A percentile compares a stretch with the other conserved stretches of the same genome.
Conservation (phyloP, 2,329 filamentous ascomycete genomes). For the Pseudogymnoascus sp. region DNA sequence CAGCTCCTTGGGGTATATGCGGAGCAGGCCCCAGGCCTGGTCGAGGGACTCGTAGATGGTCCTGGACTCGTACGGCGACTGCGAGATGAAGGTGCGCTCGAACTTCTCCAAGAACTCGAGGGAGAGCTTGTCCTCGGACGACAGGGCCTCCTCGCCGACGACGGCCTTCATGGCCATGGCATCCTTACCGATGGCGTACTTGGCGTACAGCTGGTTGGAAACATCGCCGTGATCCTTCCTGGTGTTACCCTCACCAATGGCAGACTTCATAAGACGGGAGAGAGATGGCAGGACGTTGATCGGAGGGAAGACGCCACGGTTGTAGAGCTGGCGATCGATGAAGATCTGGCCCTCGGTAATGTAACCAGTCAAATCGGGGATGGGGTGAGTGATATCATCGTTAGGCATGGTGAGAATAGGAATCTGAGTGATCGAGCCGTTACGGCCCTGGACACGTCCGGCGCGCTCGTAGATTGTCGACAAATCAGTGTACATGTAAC, state of each 20-base stretch:
- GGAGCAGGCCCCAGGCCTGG: conserved; percentile 88
- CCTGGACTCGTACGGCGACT: conserved; percentile 86
- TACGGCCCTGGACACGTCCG: conserved; percentile 91
- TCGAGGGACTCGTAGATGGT: conserved; percentile 91
- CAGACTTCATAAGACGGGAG: conserved; percentile 99
- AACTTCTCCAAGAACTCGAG: conserved; percentile 99
- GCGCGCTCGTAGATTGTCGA: conserved; percentile 99
- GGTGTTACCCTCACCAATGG: conserved; percentile 94
- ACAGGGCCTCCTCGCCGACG: conserved; percentile 94
- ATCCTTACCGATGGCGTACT: conserved; percentile 98
- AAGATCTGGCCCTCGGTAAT: conserved; percentile 99
- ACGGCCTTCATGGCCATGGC: conserved; percentile 99
- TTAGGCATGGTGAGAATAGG: conserved; percentile 99
- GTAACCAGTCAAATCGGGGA: conserved; percentile 96
- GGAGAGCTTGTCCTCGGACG: conserved; percentile 91
- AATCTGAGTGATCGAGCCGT: conserved; percentile 98
- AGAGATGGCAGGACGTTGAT: conserved; percentile 98
- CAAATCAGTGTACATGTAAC: conserved; percentile 99
- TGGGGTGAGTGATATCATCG: conserved; percentile 98
- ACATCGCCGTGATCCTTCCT: conserved; percentile 96
- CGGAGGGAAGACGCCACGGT: conserved; percentile 96
- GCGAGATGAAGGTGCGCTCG: conserved; percentile 86
- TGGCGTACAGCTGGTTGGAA: conserved; percentile 98
- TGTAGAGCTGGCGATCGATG: conserved; percentile 85
- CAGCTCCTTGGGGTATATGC: conserved; percentile 96